These are phyloP conservation scores for Sporothrix inflata DNA, from an alignment of 2,329 filamentous ascomycete species.

Conservation along the genomic window DNA sequence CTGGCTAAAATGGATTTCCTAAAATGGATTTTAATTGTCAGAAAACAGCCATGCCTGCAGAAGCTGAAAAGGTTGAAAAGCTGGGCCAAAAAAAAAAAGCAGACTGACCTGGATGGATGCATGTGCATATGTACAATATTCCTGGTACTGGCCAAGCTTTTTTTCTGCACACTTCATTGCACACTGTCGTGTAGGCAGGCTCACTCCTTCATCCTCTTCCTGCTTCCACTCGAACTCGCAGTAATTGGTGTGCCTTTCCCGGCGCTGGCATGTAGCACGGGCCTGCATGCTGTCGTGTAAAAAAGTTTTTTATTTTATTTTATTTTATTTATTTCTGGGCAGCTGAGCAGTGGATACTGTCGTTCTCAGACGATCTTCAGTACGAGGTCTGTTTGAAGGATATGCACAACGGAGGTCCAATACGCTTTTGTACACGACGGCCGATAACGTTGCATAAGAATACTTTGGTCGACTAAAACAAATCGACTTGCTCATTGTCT, in stretches of 20 bases:
- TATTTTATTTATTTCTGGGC: no score
- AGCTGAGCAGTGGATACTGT: background rate
- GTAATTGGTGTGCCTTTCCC: slow-evolving; percentile 1
- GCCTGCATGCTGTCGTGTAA: background rate
- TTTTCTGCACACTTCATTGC: no score
- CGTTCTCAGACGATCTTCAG: background rate
- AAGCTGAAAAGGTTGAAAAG: background rate
- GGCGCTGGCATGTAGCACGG: slow-evolving; percentile 1
- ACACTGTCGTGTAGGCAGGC: background rate
- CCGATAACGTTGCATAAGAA: background rate
- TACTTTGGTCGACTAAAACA: no score
- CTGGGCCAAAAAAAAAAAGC: background rate
- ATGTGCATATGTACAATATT: background rate
- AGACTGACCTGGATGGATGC: background rate
- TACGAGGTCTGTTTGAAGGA: background rate
- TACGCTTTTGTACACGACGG: background rate
- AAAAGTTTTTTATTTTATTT: no score
- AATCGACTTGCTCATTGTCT: no score
- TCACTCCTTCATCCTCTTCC: background rate
- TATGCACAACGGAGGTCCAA: background rate
- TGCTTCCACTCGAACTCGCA: background rate
- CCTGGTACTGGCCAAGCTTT: background rate
- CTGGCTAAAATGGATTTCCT: background rate
- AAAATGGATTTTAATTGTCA: background rate
- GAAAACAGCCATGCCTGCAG: background rate